Conservation (phyloP, 2,329 filamentous ascomycete genomes). For the Volutella citrinella region DNA sequence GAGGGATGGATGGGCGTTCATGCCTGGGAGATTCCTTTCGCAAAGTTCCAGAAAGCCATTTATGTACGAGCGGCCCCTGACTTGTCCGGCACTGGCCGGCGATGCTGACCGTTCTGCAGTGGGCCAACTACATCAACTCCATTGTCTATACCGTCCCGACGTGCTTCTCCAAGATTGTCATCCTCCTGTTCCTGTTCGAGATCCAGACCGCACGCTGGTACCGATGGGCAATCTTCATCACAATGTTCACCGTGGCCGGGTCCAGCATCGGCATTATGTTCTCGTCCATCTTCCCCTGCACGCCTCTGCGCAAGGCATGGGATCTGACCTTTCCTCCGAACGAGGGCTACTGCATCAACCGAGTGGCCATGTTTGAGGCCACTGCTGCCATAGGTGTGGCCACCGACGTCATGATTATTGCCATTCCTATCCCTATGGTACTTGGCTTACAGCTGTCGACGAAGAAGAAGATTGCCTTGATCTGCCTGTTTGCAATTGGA, state of each 20-base stretch:
- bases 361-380: constrained; percentile 43
- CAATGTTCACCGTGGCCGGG: constrained; percentile 27
- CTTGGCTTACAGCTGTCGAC: constrained; percentile 38
- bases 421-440: constrained; percentile 43
- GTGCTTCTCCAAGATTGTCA: constrained; percentile 13
- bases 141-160: constrained; percentile 15
- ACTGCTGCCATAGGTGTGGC: constrained; percentile 44
- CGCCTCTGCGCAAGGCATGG: constrained; percentile 16
- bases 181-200: constrained; percentile 13
- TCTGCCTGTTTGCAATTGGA: constrained; percentile 41
- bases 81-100: too few species aligned
- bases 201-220: constrained; percentile 10
- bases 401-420: constrained; percentile 43
- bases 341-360: constrained; percentile 36
- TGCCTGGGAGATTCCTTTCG: constrained; percentile 19
- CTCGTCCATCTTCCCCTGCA: constrained; percentile 24
- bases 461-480: constrained; percentile 42
- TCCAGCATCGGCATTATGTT: constrained; percentile 25
- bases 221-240: constrained; percentile 15
- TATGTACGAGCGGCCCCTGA: too few species aligned
- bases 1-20: constrained; percentile 15
- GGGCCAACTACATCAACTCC: constrained; percentile 28
- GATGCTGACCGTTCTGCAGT: too few species aligned
- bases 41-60: constrained; percentile 1
- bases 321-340: constrained; percentile 14